Conservation (phyloP, 768 basidiomycete genomes). For the Mrakia blollopis region DNA sequence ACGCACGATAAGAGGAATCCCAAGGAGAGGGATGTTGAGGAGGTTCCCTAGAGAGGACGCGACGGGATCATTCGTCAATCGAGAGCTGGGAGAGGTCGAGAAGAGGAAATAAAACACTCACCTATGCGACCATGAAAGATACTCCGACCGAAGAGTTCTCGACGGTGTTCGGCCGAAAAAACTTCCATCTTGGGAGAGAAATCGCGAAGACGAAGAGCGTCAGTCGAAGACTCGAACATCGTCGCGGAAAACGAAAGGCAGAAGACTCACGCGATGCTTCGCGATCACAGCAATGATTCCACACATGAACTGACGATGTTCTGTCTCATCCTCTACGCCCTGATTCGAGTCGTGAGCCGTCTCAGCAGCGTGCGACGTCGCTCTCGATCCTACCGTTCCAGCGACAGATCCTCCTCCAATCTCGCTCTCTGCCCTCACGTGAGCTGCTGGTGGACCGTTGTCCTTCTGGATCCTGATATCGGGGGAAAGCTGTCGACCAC, state of each 20-base stretch:
- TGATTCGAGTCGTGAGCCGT: background rate
- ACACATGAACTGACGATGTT: conserved; percentile 1
- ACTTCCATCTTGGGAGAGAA: background rate
- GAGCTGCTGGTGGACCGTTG: background rate
- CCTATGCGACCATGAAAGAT: background rate
- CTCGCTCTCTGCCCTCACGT: background rate
- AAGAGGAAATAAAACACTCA: background rate
- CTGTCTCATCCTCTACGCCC: background rate
- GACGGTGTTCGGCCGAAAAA: background rate
- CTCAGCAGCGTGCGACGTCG: background rate
- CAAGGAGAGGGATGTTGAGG: background rate
- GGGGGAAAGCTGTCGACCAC: background rate
- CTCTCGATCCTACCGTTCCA: background rate
- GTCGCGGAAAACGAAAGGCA: background rate
- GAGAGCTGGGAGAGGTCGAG: background rate
- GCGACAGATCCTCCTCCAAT: background rate
- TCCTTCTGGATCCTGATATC: background rate
- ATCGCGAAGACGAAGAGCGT: background rate
- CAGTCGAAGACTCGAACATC: background rate
- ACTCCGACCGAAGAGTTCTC: background rate
- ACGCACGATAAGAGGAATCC: background rate
- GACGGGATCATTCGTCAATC: background rate
- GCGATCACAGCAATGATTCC: background rate
- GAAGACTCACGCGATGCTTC: background rate
- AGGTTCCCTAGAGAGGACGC: background rate